These are phyloP conservation scores for Geotrichum citri-aurantii DNA, from an alignment of 1,139 yeast genomes.

Conservation along the genomic window DNA sequence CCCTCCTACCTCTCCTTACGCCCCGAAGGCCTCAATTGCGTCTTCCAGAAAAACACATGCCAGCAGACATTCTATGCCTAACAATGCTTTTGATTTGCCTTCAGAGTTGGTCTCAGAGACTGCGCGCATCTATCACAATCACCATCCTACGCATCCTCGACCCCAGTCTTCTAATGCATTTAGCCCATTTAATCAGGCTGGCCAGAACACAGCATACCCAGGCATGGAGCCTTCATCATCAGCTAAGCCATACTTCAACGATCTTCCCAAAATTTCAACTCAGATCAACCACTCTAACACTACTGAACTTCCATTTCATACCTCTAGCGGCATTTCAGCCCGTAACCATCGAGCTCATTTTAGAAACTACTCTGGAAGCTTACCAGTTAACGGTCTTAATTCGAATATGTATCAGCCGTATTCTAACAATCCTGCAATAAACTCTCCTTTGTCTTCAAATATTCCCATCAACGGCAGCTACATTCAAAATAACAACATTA, in stretches of 20 bases:
- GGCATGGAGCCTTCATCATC: slow-evolving; percentile 2
- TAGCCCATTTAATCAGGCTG: slow-evolving; percentile 4
- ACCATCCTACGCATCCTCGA: slow-evolving; percentile 3
- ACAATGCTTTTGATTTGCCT: slow-evolving; percentile 62
- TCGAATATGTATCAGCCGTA: not conserved
- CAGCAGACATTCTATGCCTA: slow-evolving; percentile 7
- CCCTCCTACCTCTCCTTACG: not conserved
- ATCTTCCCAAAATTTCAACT: slow-evolving; percentile 39
- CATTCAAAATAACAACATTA: not conserved
- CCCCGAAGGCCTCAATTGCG: not conserved
- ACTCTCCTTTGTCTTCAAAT: not conserved
- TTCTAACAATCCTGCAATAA: not conserved
- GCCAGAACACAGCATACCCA: not conserved
- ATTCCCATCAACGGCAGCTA: slow-evolving; percentile 1
- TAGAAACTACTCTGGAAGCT: slow-evolving; percentile 5
- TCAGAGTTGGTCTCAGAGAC: slow-evolving; percentile 43
- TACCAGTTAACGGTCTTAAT: not conserved
- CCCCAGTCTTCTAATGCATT: slow-evolving; percentile 11
- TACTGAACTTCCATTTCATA: slow-evolving; percentile 14
- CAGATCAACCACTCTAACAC: slow-evolving; percentile 20
- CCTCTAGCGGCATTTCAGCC: slow-evolving; percentile 13
- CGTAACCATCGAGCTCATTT: slow-evolving; percentile 16
- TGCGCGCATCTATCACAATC: slow-evolving; percentile 22
- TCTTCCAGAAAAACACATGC: not conserved
- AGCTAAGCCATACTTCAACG: slow-evolving; percentile 49